A percentile compares a stretch with the other conserved stretches of the same genome.
Evolutionary conservation across 345 rosid species (phyloP).

Genomic region (Hibiscus mutabilis): DNA sequence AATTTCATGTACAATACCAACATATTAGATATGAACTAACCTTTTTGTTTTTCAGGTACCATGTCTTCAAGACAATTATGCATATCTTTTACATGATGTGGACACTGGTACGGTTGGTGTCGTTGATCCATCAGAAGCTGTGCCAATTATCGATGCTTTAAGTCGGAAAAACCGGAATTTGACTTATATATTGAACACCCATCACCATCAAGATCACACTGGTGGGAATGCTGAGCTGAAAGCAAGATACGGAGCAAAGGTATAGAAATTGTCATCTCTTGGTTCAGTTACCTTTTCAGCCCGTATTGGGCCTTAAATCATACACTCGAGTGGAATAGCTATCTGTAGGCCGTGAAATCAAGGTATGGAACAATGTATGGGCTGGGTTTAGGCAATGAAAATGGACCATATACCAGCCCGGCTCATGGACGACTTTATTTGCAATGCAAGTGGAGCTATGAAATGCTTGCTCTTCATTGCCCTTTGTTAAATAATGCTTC

Average conservation of each 20-base stretch:
- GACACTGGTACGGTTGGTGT: conserved; percentile 98
- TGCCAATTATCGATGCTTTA: conserved; percentile 78
- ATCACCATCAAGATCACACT: conserved; percentile 87
- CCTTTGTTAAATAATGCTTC: not conserved
- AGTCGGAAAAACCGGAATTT: conserved; percentile 73
- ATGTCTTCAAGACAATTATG: conserved; percentile 82
- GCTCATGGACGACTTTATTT: not conserved
- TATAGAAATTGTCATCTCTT: conserved; percentile 30
- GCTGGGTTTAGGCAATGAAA: not conserved
- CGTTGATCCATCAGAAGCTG: conserved; percentile 94
- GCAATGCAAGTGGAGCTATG: not conserved
- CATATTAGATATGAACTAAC: not conserved
- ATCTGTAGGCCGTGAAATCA: too few relatives aligned
- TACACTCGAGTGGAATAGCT: too few relatives aligned
- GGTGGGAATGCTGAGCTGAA: conserved; percentile 91
- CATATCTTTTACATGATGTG: conserved; percentile 85
- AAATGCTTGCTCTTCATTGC: not conserved
- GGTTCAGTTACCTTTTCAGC: not conserved
- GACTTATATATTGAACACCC: conserved; percentile 89
- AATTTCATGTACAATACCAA: not conserved
- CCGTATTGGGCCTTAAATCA: too few relatives aligned
- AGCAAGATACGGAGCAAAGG: conserved; percentile 98
- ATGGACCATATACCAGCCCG: not conserved
- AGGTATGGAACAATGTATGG: too few relatives aligned
- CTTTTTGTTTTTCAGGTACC: conserved; percentile 56